Evolutionary conservation across 345 rosid species (phyloP), one percentile per base, ranked within the genome.

Genomic region (Citrus trifoliata): DNA sequence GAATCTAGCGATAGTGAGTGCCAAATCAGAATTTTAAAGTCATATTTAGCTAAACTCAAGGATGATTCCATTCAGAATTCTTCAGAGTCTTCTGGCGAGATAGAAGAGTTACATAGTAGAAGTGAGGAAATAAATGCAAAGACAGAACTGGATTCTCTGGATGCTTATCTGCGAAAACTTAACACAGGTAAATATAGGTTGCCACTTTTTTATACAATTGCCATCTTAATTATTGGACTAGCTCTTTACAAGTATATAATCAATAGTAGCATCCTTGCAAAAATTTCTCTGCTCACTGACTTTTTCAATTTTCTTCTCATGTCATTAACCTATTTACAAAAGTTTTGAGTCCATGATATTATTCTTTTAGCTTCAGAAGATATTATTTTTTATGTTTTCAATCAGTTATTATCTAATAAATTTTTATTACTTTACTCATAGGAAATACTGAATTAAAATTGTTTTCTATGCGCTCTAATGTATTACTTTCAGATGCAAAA

Each of bases 1-100:
- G 82, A 80, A 76, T 68, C 77, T 18, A 74, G 80, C 76, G 9
- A 66, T 42, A 84, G 68, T 25, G 83, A 85, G 63, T 70, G 76
- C 67, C 90, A 89, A 48, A 74, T 93, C 69, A 82, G 86, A 69
- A 78, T 80, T 62, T 88, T 95, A 70, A 90, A 95, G 81, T 87
- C 95, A 62, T 95, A 95, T 87, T 91, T 93, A 42, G 83, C 85
- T 66, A 92, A 93, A 77, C 85, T 89, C 61, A 78, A 77, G 33
- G 74, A 70, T 21, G 82, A 75, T n/a, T 37, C 33, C 19, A 37
- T 51, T 73, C 72, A 67, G 71, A 53, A 70, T 56, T 59, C 74
- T 71, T 67, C 77, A 33, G 80, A 64, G 38, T 74, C 83, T 80
- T 79, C 81, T 46, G 35, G 72, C 16, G 27, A 74, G 73, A 74